These are phyloP conservation scores for Striga asiatica DNA, from an alignment of 257 asterid species.

Conservation along the genomic window DNA sequence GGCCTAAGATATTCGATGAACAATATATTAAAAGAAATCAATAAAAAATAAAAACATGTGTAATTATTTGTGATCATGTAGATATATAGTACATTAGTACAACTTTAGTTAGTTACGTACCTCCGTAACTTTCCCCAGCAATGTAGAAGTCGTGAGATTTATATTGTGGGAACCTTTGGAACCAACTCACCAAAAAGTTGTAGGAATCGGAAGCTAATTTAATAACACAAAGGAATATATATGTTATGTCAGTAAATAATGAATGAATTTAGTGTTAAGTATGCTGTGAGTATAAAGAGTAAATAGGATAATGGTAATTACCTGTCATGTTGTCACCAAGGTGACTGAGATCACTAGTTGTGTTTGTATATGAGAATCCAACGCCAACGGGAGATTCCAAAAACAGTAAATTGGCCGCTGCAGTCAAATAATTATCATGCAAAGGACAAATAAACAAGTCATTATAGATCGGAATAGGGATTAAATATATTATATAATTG, in stretches of 20 bases:
- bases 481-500: no score
- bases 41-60: no score
- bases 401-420: constrained; percentile 75
- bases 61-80: no score
- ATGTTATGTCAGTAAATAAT: not conserved
- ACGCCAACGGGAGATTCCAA: constrained; percentile 87
- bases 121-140: constrained; percentile 90
- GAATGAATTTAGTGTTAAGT: no score
- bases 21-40: no score
- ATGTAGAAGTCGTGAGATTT: constrained; percentile 71
- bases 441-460: no score
- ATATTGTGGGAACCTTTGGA: constrained; percentile 66
- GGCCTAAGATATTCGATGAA: constrained; percentile 45
- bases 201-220: constrained; percentile 70
- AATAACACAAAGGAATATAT: not conserved
- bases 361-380: constrained; percentile 90
- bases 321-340: constrained; percentile 70
- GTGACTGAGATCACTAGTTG: constrained; percentile 38
- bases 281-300: no score
- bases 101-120: no score
- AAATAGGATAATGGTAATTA: constrained; percentile 5
- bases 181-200: constrained; percentile 66
- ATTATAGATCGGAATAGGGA: no score
- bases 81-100: no score
- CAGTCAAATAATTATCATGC: no score